A percentile compares a stretch with the other conserved stretches of the same genome.
Conservation (phyloP, 176 grass and related monocot species). For the Themeda triandra region DNA sequence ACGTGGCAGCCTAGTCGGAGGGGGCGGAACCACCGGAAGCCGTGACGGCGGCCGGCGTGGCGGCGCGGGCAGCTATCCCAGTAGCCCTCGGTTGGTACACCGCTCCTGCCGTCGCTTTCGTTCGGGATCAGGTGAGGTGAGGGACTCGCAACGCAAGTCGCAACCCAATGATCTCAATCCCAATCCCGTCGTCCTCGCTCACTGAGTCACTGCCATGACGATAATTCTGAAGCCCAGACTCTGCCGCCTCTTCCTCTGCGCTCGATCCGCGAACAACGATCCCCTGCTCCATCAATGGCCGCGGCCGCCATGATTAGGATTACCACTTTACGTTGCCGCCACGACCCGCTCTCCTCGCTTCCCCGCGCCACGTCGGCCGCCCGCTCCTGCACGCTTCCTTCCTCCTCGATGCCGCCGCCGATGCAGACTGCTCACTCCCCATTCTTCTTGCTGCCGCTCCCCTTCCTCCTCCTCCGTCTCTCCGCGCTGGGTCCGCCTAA, state of each 20-base stretch:
- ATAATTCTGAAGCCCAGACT: too few relatives aligned
- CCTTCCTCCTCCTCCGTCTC: not conserved
- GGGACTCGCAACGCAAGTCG: not conserved
- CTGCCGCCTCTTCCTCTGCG: too few relatives aligned
- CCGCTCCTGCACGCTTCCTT: not conserved
- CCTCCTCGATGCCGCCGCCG: not conserved
- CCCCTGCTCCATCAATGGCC: constrained; percentile 21
- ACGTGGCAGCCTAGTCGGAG: not conserved
- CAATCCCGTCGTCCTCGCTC: not conserved
- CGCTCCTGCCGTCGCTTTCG: not conserved
- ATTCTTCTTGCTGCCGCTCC: not conserved
- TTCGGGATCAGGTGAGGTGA: not conserved
- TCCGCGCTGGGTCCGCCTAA: not conserved
- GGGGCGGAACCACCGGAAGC: not conserved
- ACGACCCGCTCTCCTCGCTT: not conserved
- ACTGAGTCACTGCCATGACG: not conserved
- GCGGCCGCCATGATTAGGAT: constrained; percentile 1
- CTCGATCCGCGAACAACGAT: not conserved
- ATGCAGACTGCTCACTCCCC: not conserved
- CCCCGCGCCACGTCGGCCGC: constrained; percentile 10
- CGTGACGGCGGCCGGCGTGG: not conserved
- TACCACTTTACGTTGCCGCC: not conserved
- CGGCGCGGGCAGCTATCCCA: too few relatives aligned
- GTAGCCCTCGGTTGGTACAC: too few relatives aligned
- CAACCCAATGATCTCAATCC: not conserved